Evolutionary conservation across 768 basidiomycete species (phyloP).

Genomic region (Boletus insuetus): DNA sequence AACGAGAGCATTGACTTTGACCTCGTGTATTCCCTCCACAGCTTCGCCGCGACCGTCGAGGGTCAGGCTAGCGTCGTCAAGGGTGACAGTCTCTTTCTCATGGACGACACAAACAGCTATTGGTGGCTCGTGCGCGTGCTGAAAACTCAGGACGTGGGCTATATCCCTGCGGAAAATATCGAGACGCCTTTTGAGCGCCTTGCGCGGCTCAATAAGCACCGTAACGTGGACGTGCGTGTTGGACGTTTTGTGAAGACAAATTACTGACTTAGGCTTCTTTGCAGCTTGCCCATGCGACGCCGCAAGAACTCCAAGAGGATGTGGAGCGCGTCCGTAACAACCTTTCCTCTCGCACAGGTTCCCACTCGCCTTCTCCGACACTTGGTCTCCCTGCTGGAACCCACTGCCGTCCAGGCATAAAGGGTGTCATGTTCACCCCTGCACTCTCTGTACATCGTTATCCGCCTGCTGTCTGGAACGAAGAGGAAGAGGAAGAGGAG

Average conservation of each 20-base stretch:
- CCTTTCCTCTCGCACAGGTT: slow-evolving; percentile 46
- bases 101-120: slow-evolving; percentile 99
- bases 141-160: slow-evolving; percentile 98
- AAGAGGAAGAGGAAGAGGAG: slow-evolving; percentile 63
- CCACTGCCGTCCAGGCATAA: slow-evolving; percentile 30
- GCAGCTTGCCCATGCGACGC: slow-evolving; percentile 34
- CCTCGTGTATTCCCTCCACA: slow-evolving; percentile 90
- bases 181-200: slow-evolving; percentile 97
- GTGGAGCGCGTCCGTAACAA: slow-evolving; percentile 54
- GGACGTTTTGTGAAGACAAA: background rate
- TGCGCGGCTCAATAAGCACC: slow-evolving; percentile 92
- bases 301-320: slow-evolving; percentile 56
- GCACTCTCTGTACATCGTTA: slow-evolving; percentile 69
- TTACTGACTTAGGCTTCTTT: background rate
- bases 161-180: slow-evolving; percentile 99
- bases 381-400: slow-evolving; percentile 35
- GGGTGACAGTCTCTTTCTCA: slow-evolving; percentile 92
- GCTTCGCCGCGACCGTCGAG: slow-evolving; percentile 96
- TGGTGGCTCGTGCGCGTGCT: slow-evolving; percentile 99
- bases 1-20: slow-evolving; percentile 94
- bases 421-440: slow-evolving; percentile 69
- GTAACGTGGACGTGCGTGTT: slow-evolving; percentile 87
- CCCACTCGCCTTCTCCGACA: slow-evolving; percentile 48
- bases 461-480: slow-evolving; percentile 79
- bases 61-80: slow-evolving; percentile 99